phyloP scores from a whole-genome alignment of 495 filamentous ascomycete genomes.

The Daldinia concentrica region DNA sequence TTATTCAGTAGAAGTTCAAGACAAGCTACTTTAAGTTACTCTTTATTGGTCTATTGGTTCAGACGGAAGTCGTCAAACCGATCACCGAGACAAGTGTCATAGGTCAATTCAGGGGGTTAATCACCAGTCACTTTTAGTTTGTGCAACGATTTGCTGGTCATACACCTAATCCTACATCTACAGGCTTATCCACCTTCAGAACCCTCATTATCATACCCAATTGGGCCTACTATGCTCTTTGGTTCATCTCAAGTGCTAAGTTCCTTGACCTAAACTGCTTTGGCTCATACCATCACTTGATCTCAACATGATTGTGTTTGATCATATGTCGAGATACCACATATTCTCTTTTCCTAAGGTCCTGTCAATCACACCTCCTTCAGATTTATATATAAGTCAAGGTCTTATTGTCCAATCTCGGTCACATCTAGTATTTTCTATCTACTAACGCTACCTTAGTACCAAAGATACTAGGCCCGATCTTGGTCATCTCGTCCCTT shows the following conservation, averaged over 20 bases:
- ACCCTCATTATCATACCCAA: background rate
- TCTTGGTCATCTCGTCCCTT: conserved; percentile 12
- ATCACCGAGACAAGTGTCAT: conserved; percentile 1
- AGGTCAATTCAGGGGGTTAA: background rate
- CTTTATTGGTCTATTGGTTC: background rate
- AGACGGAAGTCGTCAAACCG: background rate
- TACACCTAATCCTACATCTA: background rate
- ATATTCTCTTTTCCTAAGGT: background rate
- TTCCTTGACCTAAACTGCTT: background rate
- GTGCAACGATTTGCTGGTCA: conserved; percentile 6
- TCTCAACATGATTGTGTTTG: conserved; percentile 18
- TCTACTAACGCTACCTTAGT: conserved; percentile 23
- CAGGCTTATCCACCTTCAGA: background rate
- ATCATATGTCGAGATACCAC: background rate
- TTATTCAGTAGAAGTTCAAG: background rate
- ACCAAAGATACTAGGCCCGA: conserved; percentile 21
- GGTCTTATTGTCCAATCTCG: background rate
- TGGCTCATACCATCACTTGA: background rate
- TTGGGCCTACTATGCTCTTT: background rate
- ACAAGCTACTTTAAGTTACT: background rate
- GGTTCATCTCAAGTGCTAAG: conserved; percentile 5
- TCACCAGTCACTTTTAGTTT: conserved; percentile 3
- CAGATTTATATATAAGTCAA: conserved; percentile 4
- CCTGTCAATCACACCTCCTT: background rate
- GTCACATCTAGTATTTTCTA: background rate